Conservation (phyloP, 2,329 filamentous ascomycete genomes). For the Hypoxylon sp. region DNA sequence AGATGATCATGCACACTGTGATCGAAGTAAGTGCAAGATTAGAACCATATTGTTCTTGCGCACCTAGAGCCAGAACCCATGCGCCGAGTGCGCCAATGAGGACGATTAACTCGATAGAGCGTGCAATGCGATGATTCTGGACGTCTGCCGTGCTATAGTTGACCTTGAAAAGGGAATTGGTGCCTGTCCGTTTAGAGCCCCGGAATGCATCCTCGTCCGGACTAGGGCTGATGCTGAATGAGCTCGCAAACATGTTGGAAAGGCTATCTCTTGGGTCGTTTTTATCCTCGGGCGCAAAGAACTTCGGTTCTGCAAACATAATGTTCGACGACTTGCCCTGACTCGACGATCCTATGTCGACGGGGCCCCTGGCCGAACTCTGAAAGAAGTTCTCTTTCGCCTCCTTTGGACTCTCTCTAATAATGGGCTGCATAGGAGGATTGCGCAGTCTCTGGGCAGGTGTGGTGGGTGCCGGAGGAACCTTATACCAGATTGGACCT, state of each 20-base stretch:
- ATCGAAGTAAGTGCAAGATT: slow-evolving; percentile 42
- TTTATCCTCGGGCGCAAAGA: slow-evolving; percentile 43
- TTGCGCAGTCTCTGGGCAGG: slow-evolving; percentile 70
- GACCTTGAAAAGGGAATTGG: slow-evolving; percentile 6
- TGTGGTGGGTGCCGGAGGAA: slow-evolving; percentile 74
- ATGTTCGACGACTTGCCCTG: slow-evolving; percentile 32
- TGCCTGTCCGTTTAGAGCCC: slow-evolving; percentile 2
- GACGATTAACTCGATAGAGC: slow-evolving; percentile 40
- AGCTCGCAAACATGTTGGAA: slow-evolving; percentile 46
- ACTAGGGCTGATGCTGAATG: slow-evolving; percentile 46
- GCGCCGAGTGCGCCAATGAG: slow-evolving; percentile 40
- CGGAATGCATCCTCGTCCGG: slow-evolving; percentile 39
- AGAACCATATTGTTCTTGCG: slow-evolving; percentile 41
- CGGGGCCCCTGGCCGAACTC: slow-evolving; percentile 30
- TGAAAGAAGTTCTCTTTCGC: slow-evolving; percentile 62
- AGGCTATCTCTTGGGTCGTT: slow-evolving; percentile 46
- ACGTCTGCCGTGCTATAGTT: slow-evolving; percentile 1
- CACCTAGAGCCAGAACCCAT: slow-evolving; percentile 43
- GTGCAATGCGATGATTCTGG: slow-evolving; percentile 37
- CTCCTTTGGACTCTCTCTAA: slow-evolving; percentile 56
- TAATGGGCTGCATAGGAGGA: slow-evolving; percentile 64
- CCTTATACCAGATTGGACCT: slow-evolving; percentile 72
- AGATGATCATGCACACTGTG: slow-evolving; percentile 43
- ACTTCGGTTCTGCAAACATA: slow-evolving; percentile 42
- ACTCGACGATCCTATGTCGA: slow-evolving; percentile 37